Evolutionary conservation across 352 stramenopile genomes (phyloP), one percentile per base, ranked within the genome.

Genomic region (Phytophthora syringae): DNA sequence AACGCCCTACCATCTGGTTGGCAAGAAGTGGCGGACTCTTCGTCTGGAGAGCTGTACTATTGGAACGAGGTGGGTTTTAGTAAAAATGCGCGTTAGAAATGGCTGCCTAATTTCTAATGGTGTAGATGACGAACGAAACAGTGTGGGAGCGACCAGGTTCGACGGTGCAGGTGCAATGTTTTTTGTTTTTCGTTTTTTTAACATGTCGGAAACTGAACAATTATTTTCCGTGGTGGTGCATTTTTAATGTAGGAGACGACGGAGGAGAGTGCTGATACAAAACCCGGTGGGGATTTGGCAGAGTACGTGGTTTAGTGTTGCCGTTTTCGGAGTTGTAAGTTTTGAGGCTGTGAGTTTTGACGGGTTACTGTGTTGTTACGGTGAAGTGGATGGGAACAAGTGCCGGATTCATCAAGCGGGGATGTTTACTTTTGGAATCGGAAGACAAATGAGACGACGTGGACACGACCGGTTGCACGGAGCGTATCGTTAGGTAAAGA

Each of bases 361-460:
- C 7, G 7, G 30, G 16, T 34, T 22, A 24, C 60, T 34, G 30
- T 18, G 37, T 20, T 49, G 5, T 22, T 63, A 22, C 49, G 22
- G 1, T 75, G 16, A 42, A 94, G 84, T 48, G 80, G 67, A 12
- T 94, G 86, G 86, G 69, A 92, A 70, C 54, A 76, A 56, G 80
- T 92, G 6, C 30, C 57, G 12, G 86, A 94, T 67, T 64, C 79
- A 3, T 47, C 75, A 6, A 90, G 79, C 21, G 70, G 78, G 1
- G 70, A 82, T 12, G 56, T 74, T 22, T 94, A 93, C 71, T 94
- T 83, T 50, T 94, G 86, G 86, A 88, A 94, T 68, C 69, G 65
- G 10, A 65, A 75, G n/a, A 88, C 84, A 25, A 83, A 86, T n/a
- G 83, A 89, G 53, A 93, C 86, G 25, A 85, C 82, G 15, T 94